These are phyloP conservation scores for Sporisorium exsertum DNA, from an alignment of 1,284 basidiomycete genomes.

Conservation along the genomic window DNA sequence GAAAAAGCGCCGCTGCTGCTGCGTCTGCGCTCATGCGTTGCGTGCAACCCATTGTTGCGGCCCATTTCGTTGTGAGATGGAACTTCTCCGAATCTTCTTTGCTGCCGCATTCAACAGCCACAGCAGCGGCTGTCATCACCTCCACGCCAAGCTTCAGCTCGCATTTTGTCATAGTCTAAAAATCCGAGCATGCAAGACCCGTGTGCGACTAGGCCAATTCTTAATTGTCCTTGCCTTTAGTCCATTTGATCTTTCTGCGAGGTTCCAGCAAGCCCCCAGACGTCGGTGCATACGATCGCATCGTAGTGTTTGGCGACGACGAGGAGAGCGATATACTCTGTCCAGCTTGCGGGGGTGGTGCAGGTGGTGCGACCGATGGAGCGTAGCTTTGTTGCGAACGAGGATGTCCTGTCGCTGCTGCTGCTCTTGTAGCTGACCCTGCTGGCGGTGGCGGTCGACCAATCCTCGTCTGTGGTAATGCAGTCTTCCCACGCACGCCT, in stretches of 20 bases:
- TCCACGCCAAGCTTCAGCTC: no score
- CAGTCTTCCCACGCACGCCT: slow-evolving; percentile 16
- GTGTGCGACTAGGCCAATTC: no score
- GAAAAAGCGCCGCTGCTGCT: no score
- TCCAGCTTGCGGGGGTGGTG: background rate
- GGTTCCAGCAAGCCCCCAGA: slow-evolving; percentile 11
- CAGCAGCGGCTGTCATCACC: no score
- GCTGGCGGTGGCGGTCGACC: background rate
- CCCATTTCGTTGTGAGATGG: no score
- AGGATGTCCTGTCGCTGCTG: slow-evolving; percentile 1
- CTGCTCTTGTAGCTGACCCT: background rate
- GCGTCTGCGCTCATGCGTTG: no score
- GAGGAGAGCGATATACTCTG: slow-evolving; percentile 10
- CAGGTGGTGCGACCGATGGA: background rate
- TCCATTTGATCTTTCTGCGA: slow-evolving; percentile 22
- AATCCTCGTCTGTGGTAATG: slow-evolving; percentile 8
- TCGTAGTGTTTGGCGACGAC: slow-evolving; percentile 5
- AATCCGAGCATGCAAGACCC: no score
- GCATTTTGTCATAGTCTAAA: no score
- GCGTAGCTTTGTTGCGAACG: background rate
- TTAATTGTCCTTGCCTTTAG: slow-evolving; percentile 33
- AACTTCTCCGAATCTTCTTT: no score
- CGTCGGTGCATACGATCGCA: slow-evolving; percentile 1
- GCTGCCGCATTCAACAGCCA: no score
- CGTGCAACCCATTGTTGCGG: no score